Conservation (phyloP, 352 stramenopile genomes). For the Plasmopara muralis region DNA sequence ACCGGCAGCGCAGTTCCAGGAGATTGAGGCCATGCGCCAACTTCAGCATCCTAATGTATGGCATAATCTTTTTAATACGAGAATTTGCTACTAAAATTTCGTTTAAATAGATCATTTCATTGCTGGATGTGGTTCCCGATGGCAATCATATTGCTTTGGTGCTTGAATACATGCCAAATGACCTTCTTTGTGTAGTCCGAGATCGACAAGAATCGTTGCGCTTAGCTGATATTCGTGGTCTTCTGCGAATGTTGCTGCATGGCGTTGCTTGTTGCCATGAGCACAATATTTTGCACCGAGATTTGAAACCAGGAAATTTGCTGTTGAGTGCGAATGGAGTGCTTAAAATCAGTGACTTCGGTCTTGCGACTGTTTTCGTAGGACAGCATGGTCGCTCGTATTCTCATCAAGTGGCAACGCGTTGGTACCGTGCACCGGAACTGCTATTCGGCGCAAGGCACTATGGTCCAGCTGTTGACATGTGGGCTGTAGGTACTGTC, state of each 20-base stretch:
- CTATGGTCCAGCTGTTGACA: slow-evolving; percentile 60
- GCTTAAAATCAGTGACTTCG: slow-evolving; percentile 76
- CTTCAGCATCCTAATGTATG: slow-evolving; percentile 59
- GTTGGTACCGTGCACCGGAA: slow-evolving; percentile 79
- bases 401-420: slow-evolving; percentile 71
- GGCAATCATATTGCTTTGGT: slow-evolving; percentile 54
- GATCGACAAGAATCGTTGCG: slow-evolving; percentile 31
- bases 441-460: slow-evolving; percentile 61
- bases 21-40: slow-evolving; percentile 70
- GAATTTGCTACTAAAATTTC: not conserved
- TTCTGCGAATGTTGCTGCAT: slow-evolving; percentile 66
- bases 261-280: slow-evolving; percentile 56
- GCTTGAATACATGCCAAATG: slow-evolving; percentile 61
- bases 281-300: slow-evolving; percentile 59
- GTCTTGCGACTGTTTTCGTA: slow-evolving; percentile 63
- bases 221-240: slow-evolving; percentile 35
- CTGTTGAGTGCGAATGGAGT: slow-evolving; percentile 42
- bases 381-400: slow-evolving; percentile 29
- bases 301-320: slow-evolving; percentile 72
- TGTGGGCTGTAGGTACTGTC: slow-evolving; percentile 66
- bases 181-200: slow-evolving; percentile 56
- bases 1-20: slow-evolving; percentile 56
- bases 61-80: not conserved
- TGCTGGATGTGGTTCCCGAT: slow-evolving; percentile 53
- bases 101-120: slow-evolving; percentile 44